Evolutionary conservation across 495 filamentous ascomycete genomes (phyloP), one percentile per base, ranked within the genome.

Genomic region (Penicillium lividum): DNA sequence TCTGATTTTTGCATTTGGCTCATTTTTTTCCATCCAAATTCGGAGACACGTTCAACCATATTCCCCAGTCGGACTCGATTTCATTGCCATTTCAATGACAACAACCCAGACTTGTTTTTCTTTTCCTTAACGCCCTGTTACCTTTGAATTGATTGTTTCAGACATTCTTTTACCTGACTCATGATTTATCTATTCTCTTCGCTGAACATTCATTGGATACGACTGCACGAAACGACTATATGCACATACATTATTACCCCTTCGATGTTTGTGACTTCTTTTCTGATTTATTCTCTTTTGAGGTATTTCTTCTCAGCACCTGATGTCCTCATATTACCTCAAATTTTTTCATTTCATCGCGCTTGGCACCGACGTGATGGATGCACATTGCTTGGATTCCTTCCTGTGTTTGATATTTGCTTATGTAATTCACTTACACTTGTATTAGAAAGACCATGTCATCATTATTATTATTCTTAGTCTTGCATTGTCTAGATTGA

Each of bases 191-290:
- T n/a, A 56, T 65, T 59, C 51, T n/a, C 63, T 68, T 64, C 54
- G 44, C 51, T 66, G 60, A 45, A 67, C 56, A 60, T 68, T 63
- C 54, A 53, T 54, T 40, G 61, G 69, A 72, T 54, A 70, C 70
- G 68, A 76, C 45, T 63, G 49, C 64, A 72, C 64, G 69, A 61
- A 43, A 50, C 28, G 47, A 31, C 47, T 33, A 18, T 25, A 50
- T 28, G 47, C 68, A 54, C 61, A 63, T 69, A 69, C 51, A 67
- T 60, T 59, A 67, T 69, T 67, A 54, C 55, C 58, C 56, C 28
- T 59, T 58, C 46, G 10, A 43, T 59, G 28, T 25, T 28, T 55
- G 49, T 55, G 34, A 38, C 15, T 55, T 59, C 22, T 55, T 53
- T 38, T 60, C 27, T 51, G 45, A 27, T 42, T 30, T 49, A 30